phyloP scores from a whole-genome alignment of 2,329 filamentous ascomycete genomes.

The Gliomastix tumulicola region DNA sequence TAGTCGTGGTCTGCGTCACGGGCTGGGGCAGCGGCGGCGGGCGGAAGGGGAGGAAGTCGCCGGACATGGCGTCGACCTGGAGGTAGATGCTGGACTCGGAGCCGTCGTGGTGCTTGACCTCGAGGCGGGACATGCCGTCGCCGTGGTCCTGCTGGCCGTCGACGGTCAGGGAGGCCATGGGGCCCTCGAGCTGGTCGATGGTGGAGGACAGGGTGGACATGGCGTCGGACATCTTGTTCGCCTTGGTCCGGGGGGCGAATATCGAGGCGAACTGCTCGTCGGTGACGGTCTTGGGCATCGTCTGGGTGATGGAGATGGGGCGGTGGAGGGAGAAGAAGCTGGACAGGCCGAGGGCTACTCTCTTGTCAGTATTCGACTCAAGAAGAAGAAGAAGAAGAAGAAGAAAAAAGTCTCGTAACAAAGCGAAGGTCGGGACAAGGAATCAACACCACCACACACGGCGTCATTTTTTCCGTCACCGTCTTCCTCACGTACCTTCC shows the following conservation, averaged over 20 bases:
- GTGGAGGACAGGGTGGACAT: constrained; percentile 59
- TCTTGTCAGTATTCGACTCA: constrained; percentile 10
- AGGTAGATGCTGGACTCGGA: constrained; percentile 53
- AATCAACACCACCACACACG: too few relatives aligned
- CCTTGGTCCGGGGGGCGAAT: constrained; percentile 54
- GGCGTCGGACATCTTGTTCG: constrained; percentile 50
- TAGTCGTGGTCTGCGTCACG: constrained; percentile 27
- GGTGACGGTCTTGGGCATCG: constrained; percentile 66
- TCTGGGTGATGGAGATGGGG: constrained; percentile 81
- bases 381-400: too few relatives aligned
- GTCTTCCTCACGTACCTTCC: constrained; percentile 42
- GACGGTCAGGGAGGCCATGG: constrained; percentile 46
- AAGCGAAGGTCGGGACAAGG: too few relatives aligned
- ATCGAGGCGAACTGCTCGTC: constrained; percentile 77
- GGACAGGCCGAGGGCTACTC: constrained; percentile 73
- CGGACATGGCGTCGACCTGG: constrained; percentile 61
- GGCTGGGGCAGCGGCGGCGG: constrained; percentile 75
- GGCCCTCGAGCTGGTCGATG: constrained; percentile 52
- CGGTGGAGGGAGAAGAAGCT: constrained; percentile 95
- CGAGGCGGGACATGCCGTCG: constrained; percentile 42
- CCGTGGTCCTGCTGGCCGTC: constrained; percentile 29
- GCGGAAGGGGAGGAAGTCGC: constrained; percentile 71
- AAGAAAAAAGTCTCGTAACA: too few relatives aligned
- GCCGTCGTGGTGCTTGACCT: constrained; percentile 49
- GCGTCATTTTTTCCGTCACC: not conserved